A percentile compares a stretch with the other conserved stretches of the same genome.
Evolutionary conservation across 345 rosid genomes (phyloP).

Genomic region (Brassica napus): DNA sequence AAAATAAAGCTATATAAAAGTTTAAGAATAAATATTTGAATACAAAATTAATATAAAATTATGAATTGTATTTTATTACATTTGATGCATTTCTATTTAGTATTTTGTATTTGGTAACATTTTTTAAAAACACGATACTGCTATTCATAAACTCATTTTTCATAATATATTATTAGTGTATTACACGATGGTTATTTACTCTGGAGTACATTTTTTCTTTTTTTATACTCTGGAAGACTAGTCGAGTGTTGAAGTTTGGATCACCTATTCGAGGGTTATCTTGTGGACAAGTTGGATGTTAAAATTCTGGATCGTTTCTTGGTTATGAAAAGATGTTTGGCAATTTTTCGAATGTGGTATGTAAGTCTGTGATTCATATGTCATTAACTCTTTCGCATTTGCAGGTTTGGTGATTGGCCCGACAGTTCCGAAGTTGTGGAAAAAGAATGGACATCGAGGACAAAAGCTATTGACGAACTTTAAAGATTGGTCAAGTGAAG

Average conservation of each 20-base stretch:
- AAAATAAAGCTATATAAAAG: not conserved
- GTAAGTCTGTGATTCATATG: not conserved
- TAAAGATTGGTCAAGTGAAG: constrained; percentile 5
- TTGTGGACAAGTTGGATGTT: not conserved
- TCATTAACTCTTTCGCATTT: not conserved
- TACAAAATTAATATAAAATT: no score
- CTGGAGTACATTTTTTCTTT: no score
- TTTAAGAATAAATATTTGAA: not conserved
- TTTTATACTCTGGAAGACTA: not conserved
- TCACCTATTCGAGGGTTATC: not conserved
- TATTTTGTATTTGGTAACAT: not conserved
- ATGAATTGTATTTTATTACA: not conserved
- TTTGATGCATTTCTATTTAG: not conserved
- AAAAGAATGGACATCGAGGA: constrained; percentile 6
- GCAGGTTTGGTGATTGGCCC: constrained; percentile 16
- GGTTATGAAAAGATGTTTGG: not conserved
- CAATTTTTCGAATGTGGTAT: not conserved
- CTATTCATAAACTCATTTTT: not conserved
- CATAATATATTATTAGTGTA: not conserved
- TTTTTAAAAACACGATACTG: no score
- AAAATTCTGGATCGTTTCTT: not conserved
- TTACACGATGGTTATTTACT: not conserved
- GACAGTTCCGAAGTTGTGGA: constrained; percentile 24
- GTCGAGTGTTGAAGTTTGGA: not conserved
- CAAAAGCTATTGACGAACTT: not conserved